Evolutionary conservation across 179 eudicot genomes (phyloP), one percentile per base, ranked within the genome.

Genomic region (Carnegiea gigantea): DNA sequence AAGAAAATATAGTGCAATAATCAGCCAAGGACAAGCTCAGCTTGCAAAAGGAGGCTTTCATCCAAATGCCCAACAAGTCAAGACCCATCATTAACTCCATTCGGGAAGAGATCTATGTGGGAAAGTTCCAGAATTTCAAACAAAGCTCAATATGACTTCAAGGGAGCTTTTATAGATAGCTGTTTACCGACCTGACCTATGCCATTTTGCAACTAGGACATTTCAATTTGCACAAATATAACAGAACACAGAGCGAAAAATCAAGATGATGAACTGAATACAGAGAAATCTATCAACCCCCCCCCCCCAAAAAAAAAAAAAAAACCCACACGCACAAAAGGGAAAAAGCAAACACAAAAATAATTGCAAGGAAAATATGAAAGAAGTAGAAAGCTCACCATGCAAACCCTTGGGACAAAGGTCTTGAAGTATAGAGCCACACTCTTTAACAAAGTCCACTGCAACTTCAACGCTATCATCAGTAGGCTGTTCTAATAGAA

Each of bases 391-490:
- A 76, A 46, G 82, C 93, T 90, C 80, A 93, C 98, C 97, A 85
- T 91, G 93, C 76, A 95, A 80, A 23, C 93, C 95, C 78, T 89
- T 86, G 18, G 98, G 95, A 60, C 90, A 87, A 70, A 93, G 92
- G 73, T 93, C 98, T 83, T 95, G 97, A 65, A 93, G 96, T 74
- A 91, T 91, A 44, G 92, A 90, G 33, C 97, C 98, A 70, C 97
- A 93, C 80, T 94, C 96, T 0, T 93, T 95, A 57, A 92, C 97
- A 77, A 95, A 95, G 13, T 94, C 98, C 64, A 92, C 97, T 46
- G 98, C 97, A n/a, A 95, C 98, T 84, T 95, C 98, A 59, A 95
- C 98, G 80, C 97, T 92, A 43, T 95, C 98, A 83, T 95, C 98
- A 4, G 97, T 90, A 53, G 97, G 98, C 79, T 92, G 88, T 59